Base-by-base conservation (phyloP, 2,329 filamentous ascomycete genomes). In the Aspergillus fischeri region DNA sequence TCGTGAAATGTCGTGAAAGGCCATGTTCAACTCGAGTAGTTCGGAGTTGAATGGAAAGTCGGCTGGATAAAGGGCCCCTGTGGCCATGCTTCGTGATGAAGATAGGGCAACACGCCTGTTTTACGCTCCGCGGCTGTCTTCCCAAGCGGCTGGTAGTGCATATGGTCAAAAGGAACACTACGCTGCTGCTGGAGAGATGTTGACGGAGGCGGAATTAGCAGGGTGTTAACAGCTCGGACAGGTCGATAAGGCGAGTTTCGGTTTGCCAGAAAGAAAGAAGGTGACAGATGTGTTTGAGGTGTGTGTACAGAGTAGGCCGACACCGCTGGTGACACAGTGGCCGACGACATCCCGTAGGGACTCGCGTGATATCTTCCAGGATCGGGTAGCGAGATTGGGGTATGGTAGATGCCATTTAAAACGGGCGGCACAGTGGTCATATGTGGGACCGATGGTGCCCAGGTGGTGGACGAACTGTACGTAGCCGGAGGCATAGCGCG, bases 241-340 rank as follows among this genome's bases (percentile, higher is more conserved):
- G 93, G 93, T 62, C 91, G 90, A 75, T 97, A 97, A 3, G 94
- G 94, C 55, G 93, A 97, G 61, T 90, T 87, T 56, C 94, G 85
- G 71, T 96, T 91, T 68, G 90, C 89, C 41, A 97, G 80, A 74
- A 95, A 95, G 67, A 91, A 85, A 10, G 90, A 92, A 0, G 93
- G 93, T 32, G 94, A 97, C 62, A 94, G 83, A 32, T 90, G 88
- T 48, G 86, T 84, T 5, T 88, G 87, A 8, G 86, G 77, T 2
- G 84, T 83, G 48, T 80, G 78, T 6, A 78, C 78, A 53, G 83
- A 89, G 24, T 84, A 80, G 17, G 86, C 84, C n/a, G 81, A 82
- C n/a, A 88, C 72, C 0, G 86, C 86, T 0, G 91, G 92, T 1
- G 90, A 93, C 0, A 81, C 80, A 9, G 76, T 78, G 21, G 78